phyloP scores from a whole-genome alignment of 2,329 filamentous ascomycete genomes.

The Endocalyx cinctus region DNA sequence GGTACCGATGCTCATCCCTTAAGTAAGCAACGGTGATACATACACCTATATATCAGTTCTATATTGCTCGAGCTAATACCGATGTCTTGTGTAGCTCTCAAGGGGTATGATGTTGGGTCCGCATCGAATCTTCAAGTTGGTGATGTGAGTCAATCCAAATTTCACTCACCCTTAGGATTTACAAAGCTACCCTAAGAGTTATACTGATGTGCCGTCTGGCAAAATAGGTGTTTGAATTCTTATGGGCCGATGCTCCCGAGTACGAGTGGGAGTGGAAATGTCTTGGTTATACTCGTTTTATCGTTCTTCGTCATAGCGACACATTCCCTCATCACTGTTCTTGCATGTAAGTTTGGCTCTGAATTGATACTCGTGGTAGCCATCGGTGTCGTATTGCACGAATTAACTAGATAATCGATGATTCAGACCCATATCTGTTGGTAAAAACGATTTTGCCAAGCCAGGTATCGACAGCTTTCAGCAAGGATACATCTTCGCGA shows the following conservation, averaged over 20 bases:
- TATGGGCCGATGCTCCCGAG: conserved; percentile 32
- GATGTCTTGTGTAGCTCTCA: conserved; percentile 20
- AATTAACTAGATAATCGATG: too few relatives aligned
- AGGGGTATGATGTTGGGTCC: conserved; percentile 31
- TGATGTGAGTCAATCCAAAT: conserved; percentile 24
- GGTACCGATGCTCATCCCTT: conserved; percentile 26
- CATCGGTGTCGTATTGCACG: too few relatives aligned
- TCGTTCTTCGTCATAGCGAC: conserved; percentile 32
- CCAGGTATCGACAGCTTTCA: conserved; percentile 32
- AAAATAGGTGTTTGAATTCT: conserved; percentile 33
- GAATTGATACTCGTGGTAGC: too few relatives aligned
- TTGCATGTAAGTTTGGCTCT: conserved; percentile 29
- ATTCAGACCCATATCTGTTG: conserved; percentile 30
- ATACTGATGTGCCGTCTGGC: too few relatives aligned
- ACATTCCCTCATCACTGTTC: conserved; percentile 30
- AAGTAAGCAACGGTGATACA: conserved; percentile 18
- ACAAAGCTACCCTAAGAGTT: too few relatives aligned
- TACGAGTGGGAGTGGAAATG: conserved; percentile 36
- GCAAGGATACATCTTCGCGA: conserved; percentile 30
- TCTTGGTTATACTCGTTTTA: conserved; percentile 31
- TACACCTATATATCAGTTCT: conserved; percentile 2
- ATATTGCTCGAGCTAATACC: conserved; percentile 3
- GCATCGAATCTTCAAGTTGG: conserved; percentile 30
- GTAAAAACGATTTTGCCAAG: conserved; percentile 31
- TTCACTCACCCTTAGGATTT: conserved; percentile 2